A percentile compares a stretch with the other conserved stretches of the same genome.
phyloP scores from a whole-genome alignment of 1,284 basidiomycete genomes.

The Kalmanozyma brasiliensis region DNA sequence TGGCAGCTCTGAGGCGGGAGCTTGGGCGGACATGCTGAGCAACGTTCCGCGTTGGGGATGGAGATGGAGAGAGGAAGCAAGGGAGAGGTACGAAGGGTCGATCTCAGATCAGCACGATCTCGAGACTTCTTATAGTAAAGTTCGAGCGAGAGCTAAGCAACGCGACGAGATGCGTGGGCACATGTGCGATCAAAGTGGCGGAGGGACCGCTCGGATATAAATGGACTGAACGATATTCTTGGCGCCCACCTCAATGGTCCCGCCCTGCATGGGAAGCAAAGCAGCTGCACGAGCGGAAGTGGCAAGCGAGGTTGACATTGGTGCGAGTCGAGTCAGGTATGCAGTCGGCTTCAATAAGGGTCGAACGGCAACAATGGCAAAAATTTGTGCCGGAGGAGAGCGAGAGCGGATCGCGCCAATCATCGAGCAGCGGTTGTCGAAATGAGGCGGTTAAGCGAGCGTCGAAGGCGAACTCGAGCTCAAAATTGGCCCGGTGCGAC shows the following conservation, averaged over 20 bases:
- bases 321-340: conserved; percentile 30
- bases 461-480: too few species aligned
- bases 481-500: too few species aligned
- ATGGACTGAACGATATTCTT: background rate
- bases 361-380: too few species aligned
- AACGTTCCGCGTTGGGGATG: background rate
- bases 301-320: conserved; percentile 26
- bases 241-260: too few species aligned
- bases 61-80: background rate
- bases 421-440: conserved; percentile 1
- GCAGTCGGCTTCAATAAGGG: background rate
- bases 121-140: too few species aligned
- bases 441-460: background rate
- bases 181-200: background rate
- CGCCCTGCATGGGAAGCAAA: too few species aligned
- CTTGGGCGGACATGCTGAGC: conserved; percentile 19
- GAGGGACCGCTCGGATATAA: too few species aligned
- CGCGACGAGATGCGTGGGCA: background rate
- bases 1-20: conserved; percentile 11
- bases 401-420: conserved; percentile 1
- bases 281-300: background rate
- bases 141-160: too few species aligned
- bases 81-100: background rate
- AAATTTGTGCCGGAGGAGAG: too few species aligned
- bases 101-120: too few species aligned